Conservation (phyloP, 176 grass and related monocot genomes). For the Poa pratensis region DNA sequence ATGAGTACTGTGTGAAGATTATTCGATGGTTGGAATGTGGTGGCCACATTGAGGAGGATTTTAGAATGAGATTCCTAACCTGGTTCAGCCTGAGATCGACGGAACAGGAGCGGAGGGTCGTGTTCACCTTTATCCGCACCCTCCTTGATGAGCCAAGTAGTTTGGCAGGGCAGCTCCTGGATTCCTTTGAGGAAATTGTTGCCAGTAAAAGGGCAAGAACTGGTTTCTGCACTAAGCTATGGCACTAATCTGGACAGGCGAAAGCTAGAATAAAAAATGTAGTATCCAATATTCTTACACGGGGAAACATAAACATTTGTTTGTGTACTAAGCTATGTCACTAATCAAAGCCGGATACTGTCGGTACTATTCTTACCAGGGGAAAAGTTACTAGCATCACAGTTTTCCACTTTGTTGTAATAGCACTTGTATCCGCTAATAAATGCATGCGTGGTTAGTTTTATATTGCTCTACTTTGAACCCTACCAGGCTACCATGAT, state of each 20-base stretch:
- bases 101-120: slow-evolving; percentile 74
- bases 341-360: slow-evolving; percentile 39
- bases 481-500: slow-evolving; percentile 17
- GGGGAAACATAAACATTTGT: slow-evolving; percentile 33
- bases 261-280: background rate
- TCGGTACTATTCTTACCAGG: slow-evolving; percentile 40
- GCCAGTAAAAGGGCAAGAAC: slow-evolving; percentile 58
- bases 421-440: slow-evolving; percentile 29
- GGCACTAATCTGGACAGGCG: slow-evolving; percentile 57
- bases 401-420: slow-evolving; percentile 46
- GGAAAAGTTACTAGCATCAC: background rate
- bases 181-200: slow-evolving; percentile 82
- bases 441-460: slow-evolving; percentile 36
- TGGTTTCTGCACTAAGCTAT: slow-evolving; percentile 80
- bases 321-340: slow-evolving; percentile 78
- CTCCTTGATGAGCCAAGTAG: slow-evolving; percentile 77
- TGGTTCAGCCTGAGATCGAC: slow-evolving; percentile 90
- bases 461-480: slow-evolving; percentile 16
- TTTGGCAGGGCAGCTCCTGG: slow-evolving; percentile 77
- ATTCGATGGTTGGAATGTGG: slow-evolving; percentile 76
- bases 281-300: slow-evolving; percentile 36
- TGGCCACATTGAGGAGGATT: slow-evolving; percentile 65
- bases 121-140: slow-evolving; percentile 76
- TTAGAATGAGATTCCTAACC: slow-evolving; percentile 86
- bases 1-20: slow-evolving; percentile 83